A percentile compares a stretch with the other conserved stretches of the same genome.
These are phyloP conservation scores for Claviceps paspali DNA, from an alignment of 2,329 filamentous ascomycete genomes.

Conservation along the genomic window DNA sequence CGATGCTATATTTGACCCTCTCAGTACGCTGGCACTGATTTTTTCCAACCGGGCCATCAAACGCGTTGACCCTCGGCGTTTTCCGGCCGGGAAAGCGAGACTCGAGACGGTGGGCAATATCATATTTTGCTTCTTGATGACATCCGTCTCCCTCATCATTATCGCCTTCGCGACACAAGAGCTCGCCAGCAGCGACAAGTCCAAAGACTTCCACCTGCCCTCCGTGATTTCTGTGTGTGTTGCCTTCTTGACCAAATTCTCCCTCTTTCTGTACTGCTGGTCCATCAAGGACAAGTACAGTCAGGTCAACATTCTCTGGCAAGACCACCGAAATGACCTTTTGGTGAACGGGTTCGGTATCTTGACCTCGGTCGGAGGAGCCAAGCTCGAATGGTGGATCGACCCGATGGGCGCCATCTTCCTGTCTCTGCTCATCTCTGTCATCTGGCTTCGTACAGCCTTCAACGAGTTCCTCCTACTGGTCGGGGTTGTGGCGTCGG, in stretches of 20 bases:
- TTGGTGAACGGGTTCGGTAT: conserved; percentile 91
- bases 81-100: conserved; percentile 82
- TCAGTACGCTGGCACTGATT: conserved; percentile 79
- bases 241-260: conserved; percentile 73
- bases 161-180: conserved; percentile 75
- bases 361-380: conserved; percentile 77
- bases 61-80: conserved; percentile 70
- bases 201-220: conserved; percentile 59
- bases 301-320: conserved; percentile 85
- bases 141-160: conserved; percentile 75
- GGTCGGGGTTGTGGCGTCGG: conserved; percentile 76
- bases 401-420: conserved; percentile 85
- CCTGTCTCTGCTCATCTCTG: conserved; percentile 62
- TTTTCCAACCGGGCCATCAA: conserved; percentile 77
- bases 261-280: conserved; percentile 84
- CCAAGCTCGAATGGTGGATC: conserved; percentile 85
- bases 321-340: conserved; percentile 95
- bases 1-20: conserved; percentile 82
- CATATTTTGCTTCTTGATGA: conserved; percentile 93
- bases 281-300: conserved; percentile 79
- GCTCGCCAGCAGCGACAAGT: conserved; percentile 38
- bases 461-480: conserved; percentile 82
- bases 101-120: conserved; percentile 96
- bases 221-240: conserved; percentile 73
- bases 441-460: conserved; percentile 71